Percentiles rank a stretch among this genome's conserved stretches.
These are phyloP conservation scores for Trichocladium antarcticum DNA, from an alignment of 495 filamentous ascomycete genomes.

Conservation along the genomic window DNA sequence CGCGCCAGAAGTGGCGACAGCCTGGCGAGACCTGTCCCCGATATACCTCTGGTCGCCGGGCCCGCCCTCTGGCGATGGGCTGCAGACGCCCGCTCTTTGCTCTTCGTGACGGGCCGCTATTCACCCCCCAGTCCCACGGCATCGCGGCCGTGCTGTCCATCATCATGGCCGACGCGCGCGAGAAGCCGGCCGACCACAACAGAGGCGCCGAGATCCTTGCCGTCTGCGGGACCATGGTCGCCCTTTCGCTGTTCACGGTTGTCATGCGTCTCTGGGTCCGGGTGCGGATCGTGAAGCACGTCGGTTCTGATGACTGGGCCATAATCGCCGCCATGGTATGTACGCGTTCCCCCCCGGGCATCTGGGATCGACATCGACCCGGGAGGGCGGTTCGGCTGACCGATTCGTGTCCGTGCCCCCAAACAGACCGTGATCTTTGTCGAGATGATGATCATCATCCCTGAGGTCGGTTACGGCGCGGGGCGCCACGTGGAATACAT, in stretches of 20 bases:
- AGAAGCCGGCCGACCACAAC: constrained; percentile 7
- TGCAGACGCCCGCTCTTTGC: too few relatives aligned
- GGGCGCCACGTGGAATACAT: constrained; percentile 33
- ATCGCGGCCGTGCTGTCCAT: not conserved
- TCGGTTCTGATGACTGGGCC: constrained; percentile 16
- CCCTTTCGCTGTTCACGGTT: constrained; percentile 4
- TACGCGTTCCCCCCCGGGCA: too few relatives aligned
- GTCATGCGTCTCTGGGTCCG: constrained; percentile 7
- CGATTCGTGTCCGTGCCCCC: not conserved
- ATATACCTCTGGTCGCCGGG: too few relatives aligned
- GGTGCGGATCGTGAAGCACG: constrained; percentile 1
- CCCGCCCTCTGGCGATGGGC: too few relatives aligned
- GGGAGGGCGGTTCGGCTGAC: not conserved
- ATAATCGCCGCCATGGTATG: constrained; percentile 21
- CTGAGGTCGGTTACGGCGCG: constrained; percentile 33
- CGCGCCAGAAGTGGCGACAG: too few relatives aligned
- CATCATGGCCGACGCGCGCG: not conserved
- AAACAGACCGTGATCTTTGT: constrained; percentile 11
- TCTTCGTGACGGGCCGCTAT: too few relatives aligned
- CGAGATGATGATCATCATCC: constrained; percentile 29
- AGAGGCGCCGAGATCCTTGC: constrained; percentile 16
- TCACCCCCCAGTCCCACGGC: too few relatives aligned
- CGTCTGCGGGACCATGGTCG: constrained; percentile 10
- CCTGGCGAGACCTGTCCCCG: too few relatives aligned
- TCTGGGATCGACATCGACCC: too few relatives aligned